Percentiles rank a stretch among this genome's conserved stretches.
Evolutionary conservation across 73 alveolate genomes (phyloP).

Genomic region (Uronychia setigera): DNA sequence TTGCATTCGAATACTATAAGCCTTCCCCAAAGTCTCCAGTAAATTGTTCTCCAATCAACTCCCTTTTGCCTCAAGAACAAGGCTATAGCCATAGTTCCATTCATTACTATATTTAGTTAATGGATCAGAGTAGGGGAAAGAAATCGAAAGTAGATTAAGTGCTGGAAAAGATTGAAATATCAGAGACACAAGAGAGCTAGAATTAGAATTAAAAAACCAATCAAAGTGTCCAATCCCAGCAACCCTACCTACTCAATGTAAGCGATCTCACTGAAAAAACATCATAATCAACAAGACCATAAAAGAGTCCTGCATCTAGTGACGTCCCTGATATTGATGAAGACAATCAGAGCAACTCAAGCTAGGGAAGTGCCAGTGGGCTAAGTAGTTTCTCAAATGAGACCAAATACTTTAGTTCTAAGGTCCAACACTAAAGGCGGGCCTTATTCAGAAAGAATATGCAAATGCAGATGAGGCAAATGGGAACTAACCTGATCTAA

Average conservation of each 20-base stretch:
- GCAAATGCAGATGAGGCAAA: slow-evolving; percentile 65
- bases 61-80: slow-evolving; percentile 1
- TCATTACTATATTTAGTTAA: background rate
- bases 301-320: too few species aligned
- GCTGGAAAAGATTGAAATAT: background rate
- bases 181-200: background rate
- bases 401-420: slow-evolving; percentile 30
- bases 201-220: background rate
- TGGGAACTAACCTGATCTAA: slow-evolving; percentile 81
- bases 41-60: slow-evolving; percentile 11
- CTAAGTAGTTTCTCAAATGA: slow-evolving; percentile 49
- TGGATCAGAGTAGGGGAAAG: slow-evolving; percentile 1
- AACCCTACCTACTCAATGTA: too few species aligned
- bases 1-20: slow-evolving; percentile 41
- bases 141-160: background rate
- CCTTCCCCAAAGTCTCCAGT: slow-evolving; percentile 69
- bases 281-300: too few species aligned
- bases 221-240: too few species aligned
- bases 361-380: slow-evolving; percentile 13
- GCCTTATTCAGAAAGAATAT: slow-evolving; percentile 82
- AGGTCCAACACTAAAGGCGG: slow-evolving; percentile 40
- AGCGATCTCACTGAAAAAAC: too few species aligned
- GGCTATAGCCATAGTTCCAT: too few species aligned
- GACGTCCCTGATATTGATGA: too few species aligned
- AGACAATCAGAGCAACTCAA: background rate